Percentiles rank a stretch among this genome's conserved stretches.
Conservation (phyloP, 805 yeast genomes). For the Zygotorulaspora chibaensis region DNA sequence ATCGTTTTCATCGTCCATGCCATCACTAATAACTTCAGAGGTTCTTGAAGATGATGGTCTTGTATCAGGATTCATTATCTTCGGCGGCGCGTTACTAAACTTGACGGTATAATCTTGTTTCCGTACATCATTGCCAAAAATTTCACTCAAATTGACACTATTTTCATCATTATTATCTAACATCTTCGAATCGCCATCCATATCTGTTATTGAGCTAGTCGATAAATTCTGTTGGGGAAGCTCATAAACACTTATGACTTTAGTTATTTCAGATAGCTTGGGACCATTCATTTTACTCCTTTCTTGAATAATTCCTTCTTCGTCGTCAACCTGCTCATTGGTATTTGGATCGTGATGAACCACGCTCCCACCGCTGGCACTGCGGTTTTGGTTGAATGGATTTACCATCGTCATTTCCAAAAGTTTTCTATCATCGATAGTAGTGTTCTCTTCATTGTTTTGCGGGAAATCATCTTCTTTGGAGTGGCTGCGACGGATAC, state of each 20-base stretch:
- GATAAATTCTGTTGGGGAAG: conserved; percentile 1
- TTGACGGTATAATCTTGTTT: conserved; percentile 26
- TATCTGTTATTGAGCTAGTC: background rate
- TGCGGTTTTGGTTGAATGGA: conserved; percentile 23
- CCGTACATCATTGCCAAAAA: conserved; percentile 18
- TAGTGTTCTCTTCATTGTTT: conserved; percentile 4
- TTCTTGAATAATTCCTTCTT: background rate
- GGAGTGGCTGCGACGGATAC: background rate
- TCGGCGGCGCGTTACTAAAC: conserved; percentile 27
- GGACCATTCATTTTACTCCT: conserved; percentile 7
- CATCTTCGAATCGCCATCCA: conserved; percentile 11
- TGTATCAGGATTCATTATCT: conserved; percentile 18
- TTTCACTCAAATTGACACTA: conserved; percentile 26
- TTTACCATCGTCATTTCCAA: conserved; percentile 37
- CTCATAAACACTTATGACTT: conserved; percentile 32
- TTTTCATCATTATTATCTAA: conserved; percentile 7
- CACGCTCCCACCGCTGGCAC: conserved; percentile 23
- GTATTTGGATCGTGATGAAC: conserved; percentile 17
- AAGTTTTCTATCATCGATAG: conserved; percentile 20
- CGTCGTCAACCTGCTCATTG: background rate
- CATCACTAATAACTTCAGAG: conserved; percentile 1
- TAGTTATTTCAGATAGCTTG: conserved; percentile 33
- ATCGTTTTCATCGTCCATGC: conserved; percentile 1
- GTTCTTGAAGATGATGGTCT: conserved; percentile 9
- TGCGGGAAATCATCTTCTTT: background rate